A percentile compares a stretch with the other conserved stretches of the same genome.
Evolutionary conservation across 176 grass and related monocot genomes (phyloP).

Genomic region (Oryza coarctata): DNA sequence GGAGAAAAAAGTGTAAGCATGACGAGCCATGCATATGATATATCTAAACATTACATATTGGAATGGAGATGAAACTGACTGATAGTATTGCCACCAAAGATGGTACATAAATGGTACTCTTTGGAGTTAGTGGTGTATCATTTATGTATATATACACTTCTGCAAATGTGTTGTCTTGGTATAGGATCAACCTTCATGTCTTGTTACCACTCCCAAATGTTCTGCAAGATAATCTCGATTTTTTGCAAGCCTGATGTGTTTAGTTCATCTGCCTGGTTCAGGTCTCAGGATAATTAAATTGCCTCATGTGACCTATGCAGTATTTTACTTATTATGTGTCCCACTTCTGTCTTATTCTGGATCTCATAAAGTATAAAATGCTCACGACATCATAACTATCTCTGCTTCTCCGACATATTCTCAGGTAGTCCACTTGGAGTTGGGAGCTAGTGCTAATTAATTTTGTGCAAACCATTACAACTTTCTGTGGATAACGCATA

Average conservation of each 20-base stretch:
- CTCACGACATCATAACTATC: background rate
- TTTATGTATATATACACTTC: background rate
- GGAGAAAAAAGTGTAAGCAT: background rate
- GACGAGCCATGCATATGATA: background rate
- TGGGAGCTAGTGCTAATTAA: background rate
- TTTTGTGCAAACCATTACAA: background rate
- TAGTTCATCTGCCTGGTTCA: background rate
- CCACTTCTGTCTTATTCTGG: background rate
- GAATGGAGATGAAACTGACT: constrained; percentile 1
- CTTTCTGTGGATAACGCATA: background rate
- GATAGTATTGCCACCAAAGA: background rate
- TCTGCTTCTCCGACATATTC: background rate
- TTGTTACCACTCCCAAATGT: background rate
- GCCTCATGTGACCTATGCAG: background rate
- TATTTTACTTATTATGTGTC: background rate
- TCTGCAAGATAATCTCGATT: background rate
- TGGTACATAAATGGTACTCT: background rate
- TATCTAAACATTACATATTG: background rate
- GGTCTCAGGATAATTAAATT: background rate
- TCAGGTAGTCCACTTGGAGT: background rate
- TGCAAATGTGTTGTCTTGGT: background rate
- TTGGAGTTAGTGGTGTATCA: background rate
- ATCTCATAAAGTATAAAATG: background rate
- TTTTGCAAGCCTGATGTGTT: background rate
- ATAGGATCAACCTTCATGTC: background rate